These are phyloP conservation scores for Flaveria bidentis DNA, from an alignment of 129 eudicot genomes.

Conservation along the genomic window DNA sequence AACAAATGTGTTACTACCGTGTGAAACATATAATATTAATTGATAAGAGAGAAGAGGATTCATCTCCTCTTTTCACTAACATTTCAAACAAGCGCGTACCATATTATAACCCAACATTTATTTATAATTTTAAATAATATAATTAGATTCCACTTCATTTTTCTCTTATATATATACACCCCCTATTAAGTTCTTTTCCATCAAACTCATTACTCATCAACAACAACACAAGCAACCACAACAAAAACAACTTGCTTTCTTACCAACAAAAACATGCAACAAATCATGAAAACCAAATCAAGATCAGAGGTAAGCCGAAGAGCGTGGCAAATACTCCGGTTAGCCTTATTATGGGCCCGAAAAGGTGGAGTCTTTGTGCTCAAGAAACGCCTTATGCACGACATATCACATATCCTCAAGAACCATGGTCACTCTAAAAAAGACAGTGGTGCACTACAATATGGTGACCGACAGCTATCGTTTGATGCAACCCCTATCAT, in stretches of 20 bases:
- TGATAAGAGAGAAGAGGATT: no score
- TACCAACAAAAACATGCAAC: not conserved
- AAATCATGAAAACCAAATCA: not conserved
- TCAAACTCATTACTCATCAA: not conserved
- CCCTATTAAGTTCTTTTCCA: not conserved
- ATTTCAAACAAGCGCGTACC: not conserved
- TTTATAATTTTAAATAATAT: no score
- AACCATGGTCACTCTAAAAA: conserved; percentile 12
- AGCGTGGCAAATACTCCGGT: conserved; percentile 63
- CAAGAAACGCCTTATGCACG: conserved; percentile 35
- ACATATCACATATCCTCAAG: conserved; percentile 38
- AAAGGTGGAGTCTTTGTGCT: conserved; percentile 60
- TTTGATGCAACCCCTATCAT: conserved; percentile 76
- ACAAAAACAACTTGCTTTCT: not conserved
- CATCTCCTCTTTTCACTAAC: not conserved
- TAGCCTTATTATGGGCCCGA: conserved; percentile 71
- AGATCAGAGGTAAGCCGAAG: conserved; percentile 40
- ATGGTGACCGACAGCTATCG: conserved; percentile 74
- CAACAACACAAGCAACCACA: not conserved
- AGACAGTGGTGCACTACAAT: conserved; percentile 39
- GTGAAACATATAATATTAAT: no score
- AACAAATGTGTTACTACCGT: no score
- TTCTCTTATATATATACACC: not conserved
- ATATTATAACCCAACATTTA: no score
- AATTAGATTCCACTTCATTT: not conserved